Base-by-base conservation (phyloP, 2,329 filamentous ascomycete species). In the Penicillium brevicompactum region DNA sequence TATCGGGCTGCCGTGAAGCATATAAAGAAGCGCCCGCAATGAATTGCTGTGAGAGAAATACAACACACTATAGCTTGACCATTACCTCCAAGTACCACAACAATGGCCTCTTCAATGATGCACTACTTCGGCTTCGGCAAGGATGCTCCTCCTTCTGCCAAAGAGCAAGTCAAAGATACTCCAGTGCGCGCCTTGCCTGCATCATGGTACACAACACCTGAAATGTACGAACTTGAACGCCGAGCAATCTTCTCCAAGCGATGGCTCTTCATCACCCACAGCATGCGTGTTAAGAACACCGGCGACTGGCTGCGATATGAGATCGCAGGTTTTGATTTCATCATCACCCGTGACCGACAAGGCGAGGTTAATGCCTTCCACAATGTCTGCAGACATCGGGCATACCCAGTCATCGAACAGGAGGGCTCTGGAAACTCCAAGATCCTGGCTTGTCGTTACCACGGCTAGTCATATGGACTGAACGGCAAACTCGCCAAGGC, bases 401-500 rank as follows among this genome's bases (percentile, higher is more conserved):
- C 62, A 6, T 65, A 65, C 18, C 62, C 62, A 4, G 62, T 65
- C 1, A 57, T 65, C 18, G 62, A 65, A 44, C 61, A 62, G 24
- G 56, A 65, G 27, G 59, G 56, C 9, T 59, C 53, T 4, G 62
- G 62, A 24, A 62, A 65, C 38, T 45, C 56, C n/a, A 59, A 62
- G 27, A 65, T 64, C 8, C 38, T 65, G 21, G 48, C 62, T 5
- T 65, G 62, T 24, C 57, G 61, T 5, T 65, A 64, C 30, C 61
- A 65, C 16, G 63, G 63, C 34, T 64, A 61, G 61, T 65, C 63
- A 6, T 65, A 65, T 16, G 63, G 63, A 30, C 32, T 65, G 11
- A 65, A 65, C 44, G 63, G 63, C 9, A 65, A 63, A n/a, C 58
- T 65, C 1, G 63, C 61, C 18, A 65, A 65, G 45, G 61, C 61